Base-by-base conservation (phyloP, 2,329 filamentous ascomycete species). In the Allantophomopsis lycopodina region DNA sequence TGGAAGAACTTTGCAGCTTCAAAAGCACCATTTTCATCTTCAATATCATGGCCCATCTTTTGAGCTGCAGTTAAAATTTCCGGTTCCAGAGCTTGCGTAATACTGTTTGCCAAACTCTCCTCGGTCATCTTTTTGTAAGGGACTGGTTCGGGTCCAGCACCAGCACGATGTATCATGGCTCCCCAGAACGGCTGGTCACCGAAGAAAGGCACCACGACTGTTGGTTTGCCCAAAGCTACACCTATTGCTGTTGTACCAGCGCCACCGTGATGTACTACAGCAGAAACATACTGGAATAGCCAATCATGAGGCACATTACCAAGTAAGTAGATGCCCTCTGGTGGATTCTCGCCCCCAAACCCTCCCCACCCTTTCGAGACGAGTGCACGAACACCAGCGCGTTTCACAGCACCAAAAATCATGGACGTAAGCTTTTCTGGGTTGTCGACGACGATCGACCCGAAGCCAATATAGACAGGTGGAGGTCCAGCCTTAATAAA, bases 311-410 rank as follows among this genome's bases (percentile, higher is more conserved):
- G 84, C 38, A 76, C 75, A 50, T 87, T 89, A 8, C 81, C 83
- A 30, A 91, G 66, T 73, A 89, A 83, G 53, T 81, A 83, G 2
- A 89, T 74, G 4, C 75, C 73, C 1, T 85, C 73, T 0, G 83
- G 83, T 14, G 84, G 55, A 31, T 75, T 63, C 47, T 84, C 79
- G 0, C 73, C 79, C 17, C 83, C 85, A 7, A 91, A 65, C 1
- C 83, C 83, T 35, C 84, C 83, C 85, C 85, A 91, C 13, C 85
- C 85, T 52, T 87, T 85, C 0, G 83, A 87, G 1, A 93, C 78
- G 1, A 93, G 61, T 1, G 83, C 84, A 38, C 85, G 68, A 16
- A 82, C 69, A 0, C 80, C 79, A 0, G 76, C 68, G 5, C 67
- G 62, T 36, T 64, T 60, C 2, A 85, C 64, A 1, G 82, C 80